Base-by-base conservation (phyloP, 2,329 filamentous ascomycete species). In the Colletotrichum coccodes region DNA sequence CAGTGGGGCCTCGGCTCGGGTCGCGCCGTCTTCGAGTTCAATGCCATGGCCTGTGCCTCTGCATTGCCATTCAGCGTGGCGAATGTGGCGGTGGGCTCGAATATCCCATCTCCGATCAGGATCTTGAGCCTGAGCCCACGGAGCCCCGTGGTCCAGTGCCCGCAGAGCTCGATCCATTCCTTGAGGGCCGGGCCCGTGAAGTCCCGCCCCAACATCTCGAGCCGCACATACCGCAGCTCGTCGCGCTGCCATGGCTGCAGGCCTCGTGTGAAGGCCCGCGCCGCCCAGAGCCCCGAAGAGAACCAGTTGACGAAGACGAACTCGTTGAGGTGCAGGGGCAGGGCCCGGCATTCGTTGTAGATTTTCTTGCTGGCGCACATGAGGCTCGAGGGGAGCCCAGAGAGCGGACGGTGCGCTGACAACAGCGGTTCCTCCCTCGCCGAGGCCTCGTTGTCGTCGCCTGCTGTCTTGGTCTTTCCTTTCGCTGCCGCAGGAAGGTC, bases 261-360 rank as follows among this genome's bases (percentile, higher is more conserved):
- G 3, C 72, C 72, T 16, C 75, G 70, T 2, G 79, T 75, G 61
- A 84, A 82, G 0, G 76, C 74, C 9, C 78, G 72, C 0, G 83
- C 83, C 1, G 82, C 78, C 72, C 79, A 79, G 4, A 84, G 72
- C 0, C 83, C 84, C 16, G 81, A 83, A 14, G 80, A 77, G 73
- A 84, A 84, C 80, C 81, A 83, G 49, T 81, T 82, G 42, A 81
- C 76, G 68, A 85, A 86, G 28, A 79, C 79, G 65, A 86, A 86
- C 59, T 85, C 83, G 74, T 83, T 85, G 26, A 73, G 66, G 8
- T 73, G 71, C 70, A 84, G 85, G 3, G 84, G 82, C 3, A 85
- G 30, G 0, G 64, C 21, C 4, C 81, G 78, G 4, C 79, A 76
- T 70, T 87, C 85, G 59, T 72, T 36, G 74, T 85, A 85, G 23